Base-by-base conservation (phyloP, 2,329 filamentous ascomycete species). In the Trichoderma atroviride region DNA sequence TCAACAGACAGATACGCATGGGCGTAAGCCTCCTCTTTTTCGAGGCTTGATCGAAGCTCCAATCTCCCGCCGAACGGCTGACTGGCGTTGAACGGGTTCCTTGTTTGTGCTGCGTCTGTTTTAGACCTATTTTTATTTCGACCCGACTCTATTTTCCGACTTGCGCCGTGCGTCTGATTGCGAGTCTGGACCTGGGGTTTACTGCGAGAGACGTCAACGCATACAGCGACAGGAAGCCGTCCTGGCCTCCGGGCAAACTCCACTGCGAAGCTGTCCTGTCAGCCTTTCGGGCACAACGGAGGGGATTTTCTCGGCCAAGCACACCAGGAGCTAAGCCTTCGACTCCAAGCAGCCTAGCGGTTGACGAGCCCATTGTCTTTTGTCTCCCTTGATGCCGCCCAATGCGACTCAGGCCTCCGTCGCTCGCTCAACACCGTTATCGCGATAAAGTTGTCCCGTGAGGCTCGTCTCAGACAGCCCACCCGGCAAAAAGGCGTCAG, bases 361-460 rank as follows among this genome's bases (percentile, higher is more conserved):
- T 31, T 29, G 35, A 55, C 5, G n/a, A 50, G 47, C 22, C 47
- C 22, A 50, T 53, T 63, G 43, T 55, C 27, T 56, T 19, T 37
- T 37, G 43, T 56, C 27, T 56, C 16, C 43, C 62, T 68, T 24
- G 50, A 67, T 62, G 50, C 57, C 33, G 47, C 24, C 47, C 22
- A 53, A 67, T 67, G 64, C 64, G 37, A 67, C 43, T 16, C 27
- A 22, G 40, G 40, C 29, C 40, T 40, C 33, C 40, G 52, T 61
- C 47, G 50, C 57, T 63, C 66, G 58, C 37, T 37, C 40, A 56
- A 14, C 40, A 55, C 27, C 55, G 33, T 68, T 55, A 37, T 58
- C 59, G 52, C 72, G 70, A 71, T 70, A 71, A 71, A 53, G 57
- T 71, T 72, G 71, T 68, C 73, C 69, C 70, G 73, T 69, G 69